phyloP scores from a whole-genome alignment of 768 basidiomycete species.

The Myochromella boudieri region DNA sequence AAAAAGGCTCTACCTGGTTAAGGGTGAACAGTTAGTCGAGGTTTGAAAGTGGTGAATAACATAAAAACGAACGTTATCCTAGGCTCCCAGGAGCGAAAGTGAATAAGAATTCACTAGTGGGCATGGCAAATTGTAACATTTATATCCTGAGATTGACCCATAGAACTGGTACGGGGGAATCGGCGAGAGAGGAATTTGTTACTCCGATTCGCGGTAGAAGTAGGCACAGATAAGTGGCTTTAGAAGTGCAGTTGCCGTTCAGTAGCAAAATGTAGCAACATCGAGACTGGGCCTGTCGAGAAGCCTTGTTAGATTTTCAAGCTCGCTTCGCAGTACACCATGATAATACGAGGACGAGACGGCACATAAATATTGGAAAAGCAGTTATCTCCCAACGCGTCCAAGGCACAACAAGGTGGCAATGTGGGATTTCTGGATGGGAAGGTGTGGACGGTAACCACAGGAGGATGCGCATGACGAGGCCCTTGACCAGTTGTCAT shows the following conservation, averaged over 20 bases:
- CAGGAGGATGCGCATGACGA: neutral
- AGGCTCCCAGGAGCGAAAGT: neutral
- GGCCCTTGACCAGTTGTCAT: neutral
- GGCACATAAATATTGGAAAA: no score
- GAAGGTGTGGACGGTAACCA: slow-evolving; percentile 1
- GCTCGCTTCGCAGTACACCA: no score
- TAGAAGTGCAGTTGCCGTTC: no score
- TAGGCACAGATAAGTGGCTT: neutral
- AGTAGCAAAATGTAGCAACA: no score
- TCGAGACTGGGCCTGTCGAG: no score
- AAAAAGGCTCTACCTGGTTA: no score
- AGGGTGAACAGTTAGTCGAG: no score
- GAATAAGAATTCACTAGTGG: neutral
- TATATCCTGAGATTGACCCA: neutral
- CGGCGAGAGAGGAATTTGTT: slow-evolving; percentile 3
- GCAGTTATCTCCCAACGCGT: neutral
- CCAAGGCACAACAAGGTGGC: neutral
- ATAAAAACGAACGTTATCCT: neutral
- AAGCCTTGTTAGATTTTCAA: no score
- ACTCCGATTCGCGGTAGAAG: neutral
- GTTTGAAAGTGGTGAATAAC: no score
- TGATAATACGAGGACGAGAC: no score
- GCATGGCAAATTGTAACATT: neutral
- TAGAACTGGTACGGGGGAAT: slow-evolving; percentile 3
- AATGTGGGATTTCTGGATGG: neutral